Evolutionary conservation across 192 early-diverging fungal species (phyloP), one percentile per base, ranked within the genome.

Genomic region (Nowakowskiella sp.): DNA sequence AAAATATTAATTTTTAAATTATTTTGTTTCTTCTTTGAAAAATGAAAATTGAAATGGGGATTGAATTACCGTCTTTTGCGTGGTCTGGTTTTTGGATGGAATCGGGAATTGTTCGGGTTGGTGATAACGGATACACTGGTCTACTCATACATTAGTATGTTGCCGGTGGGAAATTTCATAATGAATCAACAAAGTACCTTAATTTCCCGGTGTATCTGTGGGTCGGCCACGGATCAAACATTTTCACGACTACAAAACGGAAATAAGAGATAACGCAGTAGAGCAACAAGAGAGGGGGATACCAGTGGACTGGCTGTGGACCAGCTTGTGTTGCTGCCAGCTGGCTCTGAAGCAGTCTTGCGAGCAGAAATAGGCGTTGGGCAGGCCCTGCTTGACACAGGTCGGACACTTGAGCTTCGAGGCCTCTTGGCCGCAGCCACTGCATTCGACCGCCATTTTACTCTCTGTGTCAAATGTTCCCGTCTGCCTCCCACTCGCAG

Each of bases 121-220:
- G 62, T 22, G 62, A 55, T 24, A 79, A 57, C 0, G 73, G 73
- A 53, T 76, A 76, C 6, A 76, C 64, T 21, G 72, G 73, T 36
- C 73, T 9, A 47, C n/a, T n/a, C n/a, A n/a, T n/a, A n/a, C n/a
- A n/a, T n/a, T n/a, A n/a, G n/a, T n/a, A n/a, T n/a, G n/a, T n/a
- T n/a, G n/a, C n/a, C n/a, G n/a, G n/a, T n/a, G n/a, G n/a, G n/a
- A n/a, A n/a, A n/a, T n/a, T n/a, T n/a, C n/a, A n/a, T n/a, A n/a
- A n/a, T n/a, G n/a, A n/a, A n/a, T n/a, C n/a, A n/a, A n/a, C n/a
- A n/a, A n/a, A n/a, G n/a, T n/a, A n/a, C n/a, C n/a, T n/a, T n/a
- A 79, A 43, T 34, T 60, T 58, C 24, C 73, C 77, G 13, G 68
- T 68, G 61, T 59, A 76, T 0, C 51, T 54, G 62, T 62, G 64